These are phyloP conservation scores for Globisporangium okanoganense DNA, from an alignment of 352 stramenopile species.

Conservation along the genomic window DNA sequence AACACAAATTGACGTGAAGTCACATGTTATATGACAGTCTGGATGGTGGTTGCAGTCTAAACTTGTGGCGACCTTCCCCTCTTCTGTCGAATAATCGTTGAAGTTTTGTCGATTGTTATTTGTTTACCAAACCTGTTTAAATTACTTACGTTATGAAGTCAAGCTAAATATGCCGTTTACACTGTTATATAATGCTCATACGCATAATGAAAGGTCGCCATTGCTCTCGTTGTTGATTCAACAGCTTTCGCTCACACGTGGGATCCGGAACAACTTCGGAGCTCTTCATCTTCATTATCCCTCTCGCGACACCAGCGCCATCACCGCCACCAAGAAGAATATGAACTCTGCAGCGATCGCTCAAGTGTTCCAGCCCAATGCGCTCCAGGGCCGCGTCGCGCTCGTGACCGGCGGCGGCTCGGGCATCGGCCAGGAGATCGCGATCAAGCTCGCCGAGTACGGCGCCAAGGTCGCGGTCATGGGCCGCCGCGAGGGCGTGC, in stretches of 20 bases:
- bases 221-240: not conserved
- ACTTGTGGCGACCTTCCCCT: not conserved
- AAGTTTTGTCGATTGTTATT: constrained; percentile 7
- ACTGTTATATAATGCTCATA: not conserved
- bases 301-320: not conserved
- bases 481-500: constrained; percentile 85
- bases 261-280: not conserved
- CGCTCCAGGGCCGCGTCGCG: constrained; percentile 66
- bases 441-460: constrained; percentile 88
- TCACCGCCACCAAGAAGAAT: not conserved
- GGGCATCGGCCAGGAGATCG: constrained; percentile 94
- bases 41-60: not conserved
- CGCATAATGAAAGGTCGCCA: not conserved
- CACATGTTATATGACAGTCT: not conserved
- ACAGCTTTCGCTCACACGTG: not conserved
- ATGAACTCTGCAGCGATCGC: constrained; percentile 56
- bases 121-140: not conserved
- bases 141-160: not conserved
- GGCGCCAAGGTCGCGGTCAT: constrained; percentile 93
- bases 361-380: constrained; percentile 54
- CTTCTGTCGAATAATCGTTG: constrained; percentile 10
- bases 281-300: not conserved
- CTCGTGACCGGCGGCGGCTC: constrained; percentile 93
- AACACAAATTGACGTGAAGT: not conserved
- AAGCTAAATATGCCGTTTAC: not conserved